Percentiles rank a stretch among this genome's conserved stretches.
These are phyloP conservation scores for Aspergillus biplanus DNA, from an alignment of 495 filamentous ascomycete species.

Conservation along the genomic window DNA sequence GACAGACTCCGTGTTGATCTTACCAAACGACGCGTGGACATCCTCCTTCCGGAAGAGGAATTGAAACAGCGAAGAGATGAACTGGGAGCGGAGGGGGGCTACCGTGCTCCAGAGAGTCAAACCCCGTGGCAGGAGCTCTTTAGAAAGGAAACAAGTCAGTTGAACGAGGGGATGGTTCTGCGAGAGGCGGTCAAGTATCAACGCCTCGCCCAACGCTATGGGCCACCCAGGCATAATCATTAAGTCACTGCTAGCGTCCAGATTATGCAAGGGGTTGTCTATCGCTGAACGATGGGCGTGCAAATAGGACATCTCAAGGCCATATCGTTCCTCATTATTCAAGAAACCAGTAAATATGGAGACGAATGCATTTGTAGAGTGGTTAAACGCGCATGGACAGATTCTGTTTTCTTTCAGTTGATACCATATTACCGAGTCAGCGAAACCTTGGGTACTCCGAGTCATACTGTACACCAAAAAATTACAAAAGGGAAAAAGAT, in stretches of 20 bases:
- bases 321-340: background rate
- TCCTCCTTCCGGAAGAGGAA: slow-evolving; percentile 61
- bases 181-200: slow-evolving; percentile 55
- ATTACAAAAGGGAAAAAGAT: background rate
- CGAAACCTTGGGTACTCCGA: background rate
- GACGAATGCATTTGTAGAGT: background rate
- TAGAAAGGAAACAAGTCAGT: slow-evolving; percentile 51
- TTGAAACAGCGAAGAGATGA: slow-evolving; percentile 64
- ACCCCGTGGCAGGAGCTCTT: slow-evolving; percentile 59
- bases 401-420: background rate
- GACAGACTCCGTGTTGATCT: slow-evolving; percentile 61
- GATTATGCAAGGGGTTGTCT: slow-evolving; percentile 15
- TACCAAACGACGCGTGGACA: slow-evolving; percentile 55
- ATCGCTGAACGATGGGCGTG: background rate
- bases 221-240: slow-evolving; percentile 55
- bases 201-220: slow-evolving; percentile 51
- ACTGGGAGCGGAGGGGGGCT: slow-evolving; percentile 39
- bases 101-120: slow-evolving; percentile 39
- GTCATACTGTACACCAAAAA: background rate
- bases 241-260: slow-evolving; percentile 25
- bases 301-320: background rate
- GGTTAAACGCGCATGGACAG: background rate
- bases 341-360: background rate
- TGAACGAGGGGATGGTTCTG: slow-evolving; percentile 58
- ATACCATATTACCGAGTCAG: background rate